These are phyloP conservation scores for Sporothrix variecibatus DNA, from an alignment of 2,329 filamentous ascomycete species.

Conservation along the genomic window DNA sequence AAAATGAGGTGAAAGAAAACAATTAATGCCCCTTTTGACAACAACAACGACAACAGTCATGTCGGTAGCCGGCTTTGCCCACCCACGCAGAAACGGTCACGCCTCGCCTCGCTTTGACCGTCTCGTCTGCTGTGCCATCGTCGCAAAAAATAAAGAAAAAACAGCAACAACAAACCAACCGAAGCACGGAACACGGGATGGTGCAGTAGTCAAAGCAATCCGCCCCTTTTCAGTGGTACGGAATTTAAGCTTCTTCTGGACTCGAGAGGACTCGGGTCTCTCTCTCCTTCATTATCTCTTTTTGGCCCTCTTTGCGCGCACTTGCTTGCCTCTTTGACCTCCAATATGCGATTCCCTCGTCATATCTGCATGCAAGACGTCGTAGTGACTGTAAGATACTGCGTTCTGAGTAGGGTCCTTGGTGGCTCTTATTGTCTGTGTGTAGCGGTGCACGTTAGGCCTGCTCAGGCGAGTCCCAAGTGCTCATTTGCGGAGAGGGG, in stretches of 20 bases:
- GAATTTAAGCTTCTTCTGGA: conserved; percentile 23
- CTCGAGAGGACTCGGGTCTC: not conserved
- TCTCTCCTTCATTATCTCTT: not conserved
- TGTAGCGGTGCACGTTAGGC: conserved; percentile 2
- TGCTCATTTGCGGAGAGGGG: not conserved
- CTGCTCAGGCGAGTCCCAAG: not conserved
- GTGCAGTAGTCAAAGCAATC: not conserved
- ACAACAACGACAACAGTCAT: conserved; percentile 8
- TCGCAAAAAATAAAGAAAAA: not conserved
- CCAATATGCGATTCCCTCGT: not conserved
- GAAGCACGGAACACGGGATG: not conserved
- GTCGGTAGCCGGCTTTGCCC: not conserved
- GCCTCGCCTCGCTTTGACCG: conserved; percentile 16
- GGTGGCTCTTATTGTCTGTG: conserved; percentile 1
- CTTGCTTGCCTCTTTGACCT: not conserved
- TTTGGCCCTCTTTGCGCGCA: not conserved
- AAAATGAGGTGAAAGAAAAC: not conserved
- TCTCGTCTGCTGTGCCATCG: conserved; percentile 12
- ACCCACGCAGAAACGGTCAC: not conserved
- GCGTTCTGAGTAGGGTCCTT: not conserved
- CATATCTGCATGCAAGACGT: not conserved
- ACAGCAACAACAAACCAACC: not conserved
- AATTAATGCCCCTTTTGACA: conserved; percentile 5
- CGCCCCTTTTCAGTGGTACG: conserved; percentile 10
- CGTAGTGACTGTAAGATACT: not conserved